Evolutionary conservation across 75 land plant genomes (phyloP), one percentile per base, ranked within the genome.

Genomic region (Adiantum capillusveneris): DNA sequence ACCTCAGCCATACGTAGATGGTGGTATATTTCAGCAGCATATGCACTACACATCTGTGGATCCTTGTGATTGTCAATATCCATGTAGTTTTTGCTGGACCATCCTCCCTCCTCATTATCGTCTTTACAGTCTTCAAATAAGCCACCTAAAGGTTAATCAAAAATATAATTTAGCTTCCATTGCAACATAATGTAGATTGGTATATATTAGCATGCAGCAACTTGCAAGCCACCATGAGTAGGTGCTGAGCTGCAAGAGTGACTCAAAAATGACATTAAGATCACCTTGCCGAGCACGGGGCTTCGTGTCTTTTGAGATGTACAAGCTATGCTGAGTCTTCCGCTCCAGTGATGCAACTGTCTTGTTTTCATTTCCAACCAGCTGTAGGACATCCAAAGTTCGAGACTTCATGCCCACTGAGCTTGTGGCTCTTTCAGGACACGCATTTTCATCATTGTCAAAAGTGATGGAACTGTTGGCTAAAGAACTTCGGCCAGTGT

Each of bases 1-100:
- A 92, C 98, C 94, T 92, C 94, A 49, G 84, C 73, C 53, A 73
- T 74, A 17, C 82, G 80, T 28, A 92, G 50, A 66, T 88, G 80
- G 59, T 78, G 60, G 67, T 85, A 85, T 36, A 92, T 88, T 39
- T 92, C 89, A 62, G 74, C 59, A 58, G 89, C 94, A 69, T 80
- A 65, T 56, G 81, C 67, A 48, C 95, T 81, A 64, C 98, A 92
- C 51, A 81, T 46, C 62, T 88, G 94, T 21, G 98, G 89, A 68
- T 92, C 89, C 27, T 57, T 62, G 41, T 65, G 64, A 67, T 78
- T 44, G 25, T 65, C 69, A 30, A 72, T 72, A 43, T 72, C 69
- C 46, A 46, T 18, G 49, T 64, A 64, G 25, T 28, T 29, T 44
- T 31, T 31, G 11, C 11, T 55, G 16, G 46, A 11, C 22, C 56